These are phyloP conservation scores for Candida lessepsii DNA, from an alignment of 805 yeast species.

Conservation along the genomic window DNA sequence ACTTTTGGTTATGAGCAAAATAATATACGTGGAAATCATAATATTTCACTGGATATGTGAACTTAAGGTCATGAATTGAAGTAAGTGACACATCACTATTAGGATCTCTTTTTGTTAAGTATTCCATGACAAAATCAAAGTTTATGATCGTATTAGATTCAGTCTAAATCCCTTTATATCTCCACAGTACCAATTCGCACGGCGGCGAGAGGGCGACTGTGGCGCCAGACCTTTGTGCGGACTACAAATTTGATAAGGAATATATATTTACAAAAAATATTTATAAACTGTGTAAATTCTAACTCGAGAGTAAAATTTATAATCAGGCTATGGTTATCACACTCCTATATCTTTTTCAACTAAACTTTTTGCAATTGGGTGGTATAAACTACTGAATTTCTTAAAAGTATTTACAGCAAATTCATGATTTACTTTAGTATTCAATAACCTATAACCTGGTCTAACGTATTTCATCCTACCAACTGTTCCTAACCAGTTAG, in stretches of 20 bases:
- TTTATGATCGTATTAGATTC: too few species aligned
- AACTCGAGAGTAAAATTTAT: too few species aligned
- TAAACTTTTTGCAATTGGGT: constrained; percentile 31
- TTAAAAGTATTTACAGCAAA: constrained; percentile 28
- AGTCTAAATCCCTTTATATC: too few species aligned
- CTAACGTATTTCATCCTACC: constrained; percentile 39
- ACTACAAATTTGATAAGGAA: too few species aligned
- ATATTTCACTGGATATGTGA: constrained; percentile 25
- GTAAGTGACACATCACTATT: constrained; percentile 18
- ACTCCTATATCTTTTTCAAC: constrained; percentile 25
- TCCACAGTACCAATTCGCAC: too few species aligned
- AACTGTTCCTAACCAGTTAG: constrained; percentile 33
- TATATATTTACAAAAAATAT: too few species aligned
- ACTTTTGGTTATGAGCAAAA: constrained; percentile 19
- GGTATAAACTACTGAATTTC: constrained; percentile 23
- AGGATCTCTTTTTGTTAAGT: constrained; percentile 22
- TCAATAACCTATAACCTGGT: constrained; percentile 30
- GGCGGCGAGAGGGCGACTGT: too few species aligned
- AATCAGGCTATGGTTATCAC: too few species aligned
- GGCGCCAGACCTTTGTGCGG: too few species aligned
- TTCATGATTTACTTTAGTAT: constrained; percentile 21
- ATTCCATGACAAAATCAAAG: too few species aligned
- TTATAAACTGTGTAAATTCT: too few species aligned
- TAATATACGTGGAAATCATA: constrained; percentile 36
- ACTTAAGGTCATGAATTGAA: constrained; percentile 21